A percentile compares a stretch with the other conserved stretches of the same genome.
Conservation (phyloP, 2,329 filamentous ascomycete species). For the Bipolaris zeicola region DNA sequence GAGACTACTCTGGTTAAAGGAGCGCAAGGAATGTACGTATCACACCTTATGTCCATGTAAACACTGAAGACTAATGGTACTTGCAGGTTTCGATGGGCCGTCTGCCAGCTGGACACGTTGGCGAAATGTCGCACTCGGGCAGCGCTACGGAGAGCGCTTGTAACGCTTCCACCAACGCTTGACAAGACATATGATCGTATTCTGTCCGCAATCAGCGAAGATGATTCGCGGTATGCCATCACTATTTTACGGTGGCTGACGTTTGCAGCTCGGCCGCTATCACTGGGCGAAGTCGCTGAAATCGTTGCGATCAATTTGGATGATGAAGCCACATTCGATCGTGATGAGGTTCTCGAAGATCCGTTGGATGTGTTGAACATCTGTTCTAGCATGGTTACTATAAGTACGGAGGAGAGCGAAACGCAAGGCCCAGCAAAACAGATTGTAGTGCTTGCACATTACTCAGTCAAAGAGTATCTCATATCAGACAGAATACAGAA, state of each 20-base stretch:
- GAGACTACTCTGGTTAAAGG: conserved; percentile 29
- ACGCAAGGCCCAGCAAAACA: background rate
- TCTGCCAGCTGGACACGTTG: conserved; percentile 32
- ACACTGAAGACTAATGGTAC: conserved; percentile 7
- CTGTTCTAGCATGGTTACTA: conserved; percentile 41
- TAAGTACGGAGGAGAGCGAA: conserved; percentile 14
- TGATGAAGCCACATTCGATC: conserved; percentile 37
- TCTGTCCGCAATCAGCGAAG: conserved; percentile 23
- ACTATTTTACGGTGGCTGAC: conserved; percentile 33
- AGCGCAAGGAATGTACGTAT: conserved; percentile 32
- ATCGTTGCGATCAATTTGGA: conserved; percentile 33
- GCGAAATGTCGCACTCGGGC: conserved; percentile 26
- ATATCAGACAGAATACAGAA: conserved; percentile 32
- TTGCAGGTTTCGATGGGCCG: conserved; percentile 36
- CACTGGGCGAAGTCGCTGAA: conserved; percentile 31
- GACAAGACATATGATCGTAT: conserved; percentile 40
- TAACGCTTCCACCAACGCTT: conserved; percentile 28
- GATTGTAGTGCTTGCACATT: conserved; percentile 37
- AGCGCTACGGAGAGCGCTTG: conserved; percentile 26
- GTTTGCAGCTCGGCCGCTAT: conserved; percentile 29
- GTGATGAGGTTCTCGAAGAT: conserved; percentile 44
- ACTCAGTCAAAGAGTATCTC: conserved; percentile 47
- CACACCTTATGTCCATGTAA: background rate
- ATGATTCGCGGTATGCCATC: conserved; percentile 20
- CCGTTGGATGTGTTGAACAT: conserved; percentile 37